These are phyloP conservation scores for Gomphus bonarii DNA, from an alignment of 1,284 basidiomycete genomes.

Conservation along the genomic window DNA sequence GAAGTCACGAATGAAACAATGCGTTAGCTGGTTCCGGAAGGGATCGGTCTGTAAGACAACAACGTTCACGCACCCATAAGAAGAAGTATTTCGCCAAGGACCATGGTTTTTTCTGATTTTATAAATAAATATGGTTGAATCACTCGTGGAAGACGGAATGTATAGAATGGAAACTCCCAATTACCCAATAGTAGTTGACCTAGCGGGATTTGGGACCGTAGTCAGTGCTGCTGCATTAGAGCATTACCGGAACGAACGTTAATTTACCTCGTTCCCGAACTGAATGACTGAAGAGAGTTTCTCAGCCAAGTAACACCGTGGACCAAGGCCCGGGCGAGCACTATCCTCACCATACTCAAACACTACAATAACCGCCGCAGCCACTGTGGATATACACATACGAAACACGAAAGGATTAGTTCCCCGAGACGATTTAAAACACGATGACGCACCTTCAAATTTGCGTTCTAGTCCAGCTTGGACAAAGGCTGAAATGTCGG, in stretches of 20 bases:
- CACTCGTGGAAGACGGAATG: too few relatives aligned
- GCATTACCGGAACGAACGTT: background rate
- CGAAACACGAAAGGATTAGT: background rate
- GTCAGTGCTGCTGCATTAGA: background rate
- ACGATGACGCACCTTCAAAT: background rate
- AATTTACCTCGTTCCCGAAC: background rate
- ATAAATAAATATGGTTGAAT: background rate
- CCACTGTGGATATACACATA: background rate
- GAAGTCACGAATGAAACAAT: background rate
- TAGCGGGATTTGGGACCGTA: background rate
- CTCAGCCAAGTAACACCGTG: background rate
- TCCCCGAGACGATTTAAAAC: background rate
- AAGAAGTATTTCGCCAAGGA: background rate
- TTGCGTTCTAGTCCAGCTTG: background rate
- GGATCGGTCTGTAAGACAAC: background rate
- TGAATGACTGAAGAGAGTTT: background rate
- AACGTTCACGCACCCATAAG: background rate
- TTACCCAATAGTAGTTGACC: background rate
- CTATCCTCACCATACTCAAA: background rate
- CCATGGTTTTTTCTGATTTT: background rate
- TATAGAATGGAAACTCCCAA: background rate
- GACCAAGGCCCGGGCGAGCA: background rate
- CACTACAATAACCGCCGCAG: background rate
- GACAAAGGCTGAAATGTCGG: background rate
- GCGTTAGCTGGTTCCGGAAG: too few relatives aligned